Base-by-base conservation (phyloP, 352 stramenopile genomes). In the Pythium grandisporangium region DNA sequence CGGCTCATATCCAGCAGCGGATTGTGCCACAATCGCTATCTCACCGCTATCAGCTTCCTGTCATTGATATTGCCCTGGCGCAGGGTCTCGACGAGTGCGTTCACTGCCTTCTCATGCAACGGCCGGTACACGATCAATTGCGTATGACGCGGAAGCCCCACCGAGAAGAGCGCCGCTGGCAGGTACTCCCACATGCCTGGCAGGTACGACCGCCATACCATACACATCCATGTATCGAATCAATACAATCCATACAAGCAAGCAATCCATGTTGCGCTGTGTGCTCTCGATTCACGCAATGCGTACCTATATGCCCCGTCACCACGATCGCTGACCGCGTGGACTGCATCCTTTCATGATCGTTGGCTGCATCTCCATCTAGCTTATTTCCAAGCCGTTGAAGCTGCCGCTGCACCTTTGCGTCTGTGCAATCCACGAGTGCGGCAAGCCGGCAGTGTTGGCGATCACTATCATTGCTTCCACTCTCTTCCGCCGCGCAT, bases 61-160 rank as follows among this genome's bases (percentile, higher is more conserved):
- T 47, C 43, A 1, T 58, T 53, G n/a, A n/a, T n/a, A n/a, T n/a
- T n/a, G 11, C 49, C 59, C 2, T 45, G 17, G 21, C 70, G 66
- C 25, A 75, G 65, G 23, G 44, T 32, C 4, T 53, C 37, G 26
- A 70, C 62, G 16, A 83, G 37, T n/a, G 50, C 29, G 38, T 80
- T 51, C 38, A 83, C 40, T 19, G 46, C 27, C 8, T 14, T 14
- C 25, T 78, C 53, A 38, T 80, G 70, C 33, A 83, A 55, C 13
- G 70, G 66, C 0, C 70, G 64, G 27, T 80, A 78, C 42, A 83
- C 70, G 42, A 83, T 60, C 66, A 58, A 83, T 48, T 83, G 70
- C 26, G 60, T 58, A 20, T 55, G 46, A 6, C 42, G 34, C 2
- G 63, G 56, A 13, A 71, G 36, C 1, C 56, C 33, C 2, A 50